Evolutionary conservation across 2,329 filamentous ascomycete genomes (phyloP).

Genomic region (Diaporthe helianthi): DNA sequence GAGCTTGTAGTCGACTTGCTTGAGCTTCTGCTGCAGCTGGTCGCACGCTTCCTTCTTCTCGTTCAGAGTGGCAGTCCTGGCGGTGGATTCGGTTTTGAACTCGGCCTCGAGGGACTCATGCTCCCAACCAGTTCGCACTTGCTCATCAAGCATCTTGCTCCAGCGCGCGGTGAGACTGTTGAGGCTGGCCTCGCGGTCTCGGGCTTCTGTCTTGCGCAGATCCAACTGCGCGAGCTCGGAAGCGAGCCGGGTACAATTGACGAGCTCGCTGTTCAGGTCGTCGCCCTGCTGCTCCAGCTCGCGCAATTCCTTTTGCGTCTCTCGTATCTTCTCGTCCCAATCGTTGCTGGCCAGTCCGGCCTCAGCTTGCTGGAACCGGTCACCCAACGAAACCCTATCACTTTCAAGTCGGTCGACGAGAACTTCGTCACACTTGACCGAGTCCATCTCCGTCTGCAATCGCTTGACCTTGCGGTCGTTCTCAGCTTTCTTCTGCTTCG

Average conservation of each 20-base stretch:
- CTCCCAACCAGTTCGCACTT: constrained; percentile 73
- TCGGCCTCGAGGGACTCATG: constrained; percentile 72
- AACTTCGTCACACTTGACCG: constrained; percentile 87
- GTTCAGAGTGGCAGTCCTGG: constrained; percentile 63
- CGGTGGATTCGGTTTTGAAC: constrained; percentile 69
- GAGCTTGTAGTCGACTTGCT: constrained; percentile 77
- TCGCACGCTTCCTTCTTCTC: constrained; percentile 77
- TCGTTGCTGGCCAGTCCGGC: constrained; percentile 67
- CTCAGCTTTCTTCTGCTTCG: constrained; percentile 73
- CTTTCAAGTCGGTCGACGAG: constrained; percentile 78
- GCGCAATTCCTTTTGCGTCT: constrained; percentile 70
- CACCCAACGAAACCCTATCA: constrained; percentile 73
- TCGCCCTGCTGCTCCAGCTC: constrained; percentile 75
- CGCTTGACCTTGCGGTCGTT: constrained; percentile 75
- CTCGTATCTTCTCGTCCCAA: constrained; percentile 75
- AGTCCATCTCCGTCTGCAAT: constrained; percentile 72
- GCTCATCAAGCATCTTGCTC: constrained; percentile 69
- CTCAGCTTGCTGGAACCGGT: constrained; percentile 66
- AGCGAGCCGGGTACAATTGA: constrained; percentile 81
- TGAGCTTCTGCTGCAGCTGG: constrained; percentile 72
- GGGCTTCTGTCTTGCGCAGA: constrained; percentile 79
- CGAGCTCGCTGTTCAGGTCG: constrained; percentile 78
- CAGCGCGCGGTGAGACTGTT: constrained; percentile 81
- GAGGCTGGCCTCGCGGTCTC: constrained; percentile 75
- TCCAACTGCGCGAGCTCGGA: constrained; percentile 85